Base-by-base conservation (phyloP, 345 rosid genomes). In the Populus simonii region DNA sequence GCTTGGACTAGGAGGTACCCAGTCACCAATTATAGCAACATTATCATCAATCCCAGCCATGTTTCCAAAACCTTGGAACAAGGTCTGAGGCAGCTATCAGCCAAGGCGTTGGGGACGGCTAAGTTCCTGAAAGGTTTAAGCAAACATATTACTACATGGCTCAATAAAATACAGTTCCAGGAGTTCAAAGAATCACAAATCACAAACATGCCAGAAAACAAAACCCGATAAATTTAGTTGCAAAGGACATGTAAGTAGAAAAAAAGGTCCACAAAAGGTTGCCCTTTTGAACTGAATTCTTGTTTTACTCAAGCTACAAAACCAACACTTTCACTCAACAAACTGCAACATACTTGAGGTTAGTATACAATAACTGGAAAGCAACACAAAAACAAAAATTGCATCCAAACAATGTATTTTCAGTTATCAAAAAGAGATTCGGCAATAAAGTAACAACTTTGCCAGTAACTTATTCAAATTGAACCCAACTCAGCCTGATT, bases 41-140 rank as follows among this genome's bases (percentile, higher is more conserved):
- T 86, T 87, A 74, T 93, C 92, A 74, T 90, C 91, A 81, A 87
- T 83, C 75, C 97, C 89, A 78, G 90, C 83, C 97, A 94, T 92
- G 78, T 77, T 12, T 75, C 77, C 51, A 20, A 80, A 79, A 67
- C 53, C 70, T 80, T 41, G 77, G 74, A 66, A 68, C 74, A 39
- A 57, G 43, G 68, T 75, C 78, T 51, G 12, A 66, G 70, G 55
- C 68, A 68, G 67, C 70, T 61, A 68, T 41, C 66, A 85, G 69
- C 78, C 77, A 70, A 70, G 61, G 71, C 63, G 73, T 61, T 68
- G 76, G 29, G 66, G 55, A 57, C 18, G 12, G 66, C 59, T 63
- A 78, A 83, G 57, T 71, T 75, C 88, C 89, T 86, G 89, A 72
- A 74, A 83, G 65, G 61, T 70, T 71, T 70, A 82, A 67, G 47